Evolutionary conservation across 352 stramenopile species (phyloP).

Genomic region (Peronospora belbahrii): DNA sequence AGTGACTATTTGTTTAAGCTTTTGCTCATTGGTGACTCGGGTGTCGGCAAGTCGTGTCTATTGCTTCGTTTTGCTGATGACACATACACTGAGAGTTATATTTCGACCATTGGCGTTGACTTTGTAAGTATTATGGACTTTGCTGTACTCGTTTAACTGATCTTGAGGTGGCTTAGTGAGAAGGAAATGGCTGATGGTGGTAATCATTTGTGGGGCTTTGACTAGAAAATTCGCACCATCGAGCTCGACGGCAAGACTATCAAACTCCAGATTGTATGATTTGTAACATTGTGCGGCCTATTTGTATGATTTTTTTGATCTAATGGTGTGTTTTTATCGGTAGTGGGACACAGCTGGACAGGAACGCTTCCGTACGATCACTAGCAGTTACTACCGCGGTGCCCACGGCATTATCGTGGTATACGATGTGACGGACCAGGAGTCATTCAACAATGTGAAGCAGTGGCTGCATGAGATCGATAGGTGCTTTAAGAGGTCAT

Average conservation of each 20-base stretch:
- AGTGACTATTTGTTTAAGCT: constrained; percentile 99
- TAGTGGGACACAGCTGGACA: constrained; percentile 99
- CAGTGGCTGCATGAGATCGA: constrained; percentile 95
- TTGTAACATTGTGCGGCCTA: not conserved
- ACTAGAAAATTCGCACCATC: constrained; percentile 98
- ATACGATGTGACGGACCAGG: constrained; percentile 98
- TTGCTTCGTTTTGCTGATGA: constrained; percentile 98
- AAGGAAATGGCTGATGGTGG: constrained; percentile 9
- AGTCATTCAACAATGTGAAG: constrained; percentile 97
- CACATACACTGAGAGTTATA: constrained; percentile 99
- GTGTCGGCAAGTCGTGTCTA: constrained; percentile 98
- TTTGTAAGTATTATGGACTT: constrained; percentile 86
- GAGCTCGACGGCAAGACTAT: constrained; percentile 99
- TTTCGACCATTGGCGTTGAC: constrained; percentile 99
- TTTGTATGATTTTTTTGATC: not conserved
- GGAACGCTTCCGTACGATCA: constrained; percentile 99
- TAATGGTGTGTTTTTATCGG: constrained; percentile 18
- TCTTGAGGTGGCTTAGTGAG: no score
- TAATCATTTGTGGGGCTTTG: constrained; percentile 3
- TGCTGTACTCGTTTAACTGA: not conserved
- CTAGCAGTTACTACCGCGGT: constrained; percentile 97
- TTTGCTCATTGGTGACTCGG: constrained; percentile 96
- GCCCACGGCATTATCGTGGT: constrained; percentile 99
- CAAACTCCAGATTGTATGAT: constrained; percentile 97
- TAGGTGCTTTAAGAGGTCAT: constrained; percentile 28